Percentiles rank a stretch among this genome's conserved stretches.
These are phyloP conservation scores for Neospermospora avenae DNA, from an alignment of 2,329 filamentous ascomycete species.

Conservation along the genomic window DNA sequence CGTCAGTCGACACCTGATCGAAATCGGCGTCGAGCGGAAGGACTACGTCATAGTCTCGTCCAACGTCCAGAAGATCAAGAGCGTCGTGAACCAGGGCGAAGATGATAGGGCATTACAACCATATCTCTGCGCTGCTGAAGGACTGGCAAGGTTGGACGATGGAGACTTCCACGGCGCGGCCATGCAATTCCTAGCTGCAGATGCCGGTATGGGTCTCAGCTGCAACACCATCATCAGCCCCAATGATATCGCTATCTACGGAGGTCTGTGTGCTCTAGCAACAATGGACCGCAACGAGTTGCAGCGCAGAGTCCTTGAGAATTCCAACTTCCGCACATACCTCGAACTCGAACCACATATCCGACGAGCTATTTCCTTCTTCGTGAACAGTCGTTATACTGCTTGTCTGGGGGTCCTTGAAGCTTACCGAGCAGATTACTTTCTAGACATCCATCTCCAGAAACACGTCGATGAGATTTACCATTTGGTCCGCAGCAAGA, in stretches of 20 bases:
- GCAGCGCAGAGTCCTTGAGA: conserved; percentile 74
- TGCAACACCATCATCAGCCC: conserved; percentile 72
- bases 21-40: conserved; percentile 69
- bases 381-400: conserved; percentile 87
- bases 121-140: conserved; percentile 55
- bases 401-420: conserved; percentile 80
- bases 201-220: conserved; percentile 45
- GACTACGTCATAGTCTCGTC: conserved; percentile 71
- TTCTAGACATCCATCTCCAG: conserved; percentile 85
- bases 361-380: conserved; percentile 83
- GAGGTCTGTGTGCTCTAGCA: conserved; percentile 83
- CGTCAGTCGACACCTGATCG: conserved; percentile 75
- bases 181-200: conserved; percentile 51
- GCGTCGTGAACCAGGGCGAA: conserved; percentile 38
- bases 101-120: conserved; percentile 48
- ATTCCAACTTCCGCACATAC: conserved; percentile 75
- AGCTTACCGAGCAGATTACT: conserved; percentile 76
- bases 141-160: conserved; percentile 56
- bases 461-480: conserved; percentile 70
- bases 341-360: conserved; percentile 93
- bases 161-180: conserved; percentile 66
- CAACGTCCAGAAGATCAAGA: conserved; percentile 65
- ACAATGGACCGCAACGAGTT: conserved; percentile 80
- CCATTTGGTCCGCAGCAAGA: conserved; percentile 76
- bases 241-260: conserved; percentile 91